Percentiles rank a stretch among this genome's conserved stretches.
These are phyloP conservation scores for Vaccinium darrowii DNA, from an alignment of 148 eudicot species.

Conservation along the genomic window DNA sequence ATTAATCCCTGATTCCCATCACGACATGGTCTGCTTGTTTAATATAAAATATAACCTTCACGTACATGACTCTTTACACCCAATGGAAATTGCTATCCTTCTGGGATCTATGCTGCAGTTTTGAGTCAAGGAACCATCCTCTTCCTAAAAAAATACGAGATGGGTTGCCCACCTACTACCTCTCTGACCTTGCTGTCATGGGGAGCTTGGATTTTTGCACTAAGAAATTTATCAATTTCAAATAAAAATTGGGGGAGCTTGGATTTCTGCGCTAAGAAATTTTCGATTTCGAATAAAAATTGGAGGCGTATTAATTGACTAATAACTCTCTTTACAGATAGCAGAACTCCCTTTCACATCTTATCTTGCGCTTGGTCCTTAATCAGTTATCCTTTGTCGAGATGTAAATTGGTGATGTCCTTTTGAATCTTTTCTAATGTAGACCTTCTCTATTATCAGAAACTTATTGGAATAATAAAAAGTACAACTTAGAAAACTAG, in stretches of 20 bases:
- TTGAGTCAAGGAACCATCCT: background rate
- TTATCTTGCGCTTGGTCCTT: conserved; percentile 2
- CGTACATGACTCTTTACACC: background rate
- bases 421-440: background rate
- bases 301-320: background rate
- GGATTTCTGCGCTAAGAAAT: background rate
- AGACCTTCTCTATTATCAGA: background rate
- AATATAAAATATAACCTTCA: background rate
- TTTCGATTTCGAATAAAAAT: background rate
- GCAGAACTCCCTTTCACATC: background rate
- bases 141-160: background rate
- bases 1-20: background rate
- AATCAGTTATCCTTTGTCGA: background rate
- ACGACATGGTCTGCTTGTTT: background rate
- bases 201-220: background rate
- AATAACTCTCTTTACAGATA: background rate
- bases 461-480: background rate
- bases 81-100: background rate
- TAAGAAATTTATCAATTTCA: background rate
- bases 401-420: background rate
- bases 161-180: background rate
- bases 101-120: background rate
- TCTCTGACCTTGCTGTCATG: background rate
- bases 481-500: background rate
- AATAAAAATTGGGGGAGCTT: background rate